Evolutionary conservation across 1,284 basidiomycete species (phyloP).

Genomic region (Cerrena zonata): DNA sequence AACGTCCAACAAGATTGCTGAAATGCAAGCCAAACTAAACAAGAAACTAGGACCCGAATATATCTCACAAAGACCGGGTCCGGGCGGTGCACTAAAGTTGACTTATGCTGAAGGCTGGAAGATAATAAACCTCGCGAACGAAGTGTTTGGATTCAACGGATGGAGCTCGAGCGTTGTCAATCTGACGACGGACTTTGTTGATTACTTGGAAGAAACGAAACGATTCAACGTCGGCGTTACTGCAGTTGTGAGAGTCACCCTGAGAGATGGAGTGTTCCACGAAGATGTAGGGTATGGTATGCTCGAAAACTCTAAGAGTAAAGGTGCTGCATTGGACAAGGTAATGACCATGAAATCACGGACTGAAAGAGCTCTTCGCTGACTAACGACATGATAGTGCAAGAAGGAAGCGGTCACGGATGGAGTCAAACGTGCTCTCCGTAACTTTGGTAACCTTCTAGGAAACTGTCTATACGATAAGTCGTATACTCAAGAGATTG

Average conservation of each 20-base stretch:
- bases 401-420: constrained; percentile 98
- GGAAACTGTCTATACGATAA: constrained; percentile 97
- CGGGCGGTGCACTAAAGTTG: constrained; percentile 79
- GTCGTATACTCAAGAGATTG: constrained; percentile 75
- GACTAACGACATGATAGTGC: constrained; percentile 60
- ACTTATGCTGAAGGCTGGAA: constrained; percentile 98
- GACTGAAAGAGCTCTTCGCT: too few species aligned
- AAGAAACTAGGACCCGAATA: constrained; percentile 92
- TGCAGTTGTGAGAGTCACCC: constrained; percentile 80
- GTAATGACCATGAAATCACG: too few species aligned
- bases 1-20: constrained; percentile 60
- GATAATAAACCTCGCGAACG: constrained; percentile 92
- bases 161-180: constrained; percentile 86
- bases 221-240: constrained; percentile 77
- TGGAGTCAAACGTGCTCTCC: constrained; percentile 82
- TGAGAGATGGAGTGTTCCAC: constrained; percentile 85
- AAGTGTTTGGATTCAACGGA: constrained; percentile 97
- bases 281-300: constrained; percentile 92
- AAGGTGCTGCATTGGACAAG: constrained; percentile 87
- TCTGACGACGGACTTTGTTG: constrained; percentile 71
- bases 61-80: constrained; percentile 84
- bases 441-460: constrained; percentile 89
- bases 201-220: constrained; percentile 62
- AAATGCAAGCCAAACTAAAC: constrained; percentile 77
- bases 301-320: constrained; percentile 79